Conservation (phyloP, 2,329 filamentous ascomycete genomes). For the Domatiomyces globalis region DNA sequence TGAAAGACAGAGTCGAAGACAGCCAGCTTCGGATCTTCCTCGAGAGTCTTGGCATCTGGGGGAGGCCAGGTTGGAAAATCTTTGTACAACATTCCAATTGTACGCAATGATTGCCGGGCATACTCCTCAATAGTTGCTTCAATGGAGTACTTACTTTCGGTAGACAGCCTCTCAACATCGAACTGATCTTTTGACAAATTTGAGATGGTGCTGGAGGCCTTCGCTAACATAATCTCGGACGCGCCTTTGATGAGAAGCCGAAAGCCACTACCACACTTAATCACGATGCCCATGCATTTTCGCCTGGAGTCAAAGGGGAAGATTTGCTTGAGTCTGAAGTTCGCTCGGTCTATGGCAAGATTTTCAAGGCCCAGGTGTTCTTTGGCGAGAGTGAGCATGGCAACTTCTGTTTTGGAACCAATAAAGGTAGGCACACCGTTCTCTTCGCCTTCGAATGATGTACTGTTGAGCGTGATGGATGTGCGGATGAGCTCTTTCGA, state of each 20-base stretch:
- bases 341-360: slow-evolving; percentile 47
- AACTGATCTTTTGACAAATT: slow-evolving; percentile 18
- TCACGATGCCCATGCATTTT: slow-evolving; percentile 47
- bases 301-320: slow-evolving; percentile 63
- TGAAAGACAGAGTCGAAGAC: slow-evolving; percentile 55
- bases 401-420: slow-evolving; percentile 65
- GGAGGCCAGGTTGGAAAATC: slow-evolving; percentile 60
- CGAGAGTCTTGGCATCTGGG: slow-evolving; percentile 37
- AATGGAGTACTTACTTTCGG: slow-evolving; percentile 19
- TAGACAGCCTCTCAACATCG: slow-evolving; percentile 13
- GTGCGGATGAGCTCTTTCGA: slow-evolving; percentile 27
- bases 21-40: slow-evolving; percentile 49
- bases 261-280: slow-evolving; percentile 28
- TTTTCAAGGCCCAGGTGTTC: slow-evolving; percentile 51
- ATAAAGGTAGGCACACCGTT: slow-evolving; percentile 53
- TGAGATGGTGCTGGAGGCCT: slow-evolving; percentile 23
- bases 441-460: slow-evolving; percentile 62
- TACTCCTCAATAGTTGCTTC: slow-evolving; percentile 29
- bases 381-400: slow-evolving; percentile 54
- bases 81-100: slow-evolving; percentile 58
- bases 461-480: slow-evolving; percentile 42
- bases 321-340: slow-evolving; percentile 49
- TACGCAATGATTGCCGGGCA: slow-evolving; percentile 49
- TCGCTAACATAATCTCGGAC: slow-evolving; percentile 32
- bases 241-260: slow-evolving; percentile 36